Evolutionary conservation across 495 filamentous ascomycete genomes (phyloP).

Genomic region (Daldinia childiae): DNA sequence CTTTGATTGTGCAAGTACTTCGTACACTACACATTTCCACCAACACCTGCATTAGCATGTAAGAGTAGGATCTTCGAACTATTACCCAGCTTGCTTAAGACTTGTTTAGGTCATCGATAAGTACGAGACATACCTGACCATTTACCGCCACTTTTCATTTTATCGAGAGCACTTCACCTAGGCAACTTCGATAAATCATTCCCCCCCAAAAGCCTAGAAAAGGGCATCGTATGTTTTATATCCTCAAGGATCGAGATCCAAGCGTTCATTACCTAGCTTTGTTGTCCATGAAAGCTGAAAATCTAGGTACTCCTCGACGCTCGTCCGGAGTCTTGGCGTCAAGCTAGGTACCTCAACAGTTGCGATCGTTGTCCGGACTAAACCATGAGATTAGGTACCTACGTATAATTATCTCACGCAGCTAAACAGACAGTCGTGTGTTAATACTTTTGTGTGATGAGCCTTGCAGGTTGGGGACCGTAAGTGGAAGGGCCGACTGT

Average conservation of each 20-base stretch:
- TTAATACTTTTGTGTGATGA: neutral
- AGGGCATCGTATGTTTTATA: neutral
- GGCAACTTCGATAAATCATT: neutral
- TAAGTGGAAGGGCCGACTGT: neutral
- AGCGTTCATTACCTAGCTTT: neutral
- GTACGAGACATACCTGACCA: constrained; percentile 8
- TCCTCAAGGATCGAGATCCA: neutral
- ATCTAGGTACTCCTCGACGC: no score
- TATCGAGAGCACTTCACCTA: neutral
- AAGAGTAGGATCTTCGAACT: neutral
- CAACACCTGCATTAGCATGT: neutral
- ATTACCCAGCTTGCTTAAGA: neutral
- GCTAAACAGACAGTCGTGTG: neutral
- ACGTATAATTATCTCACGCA: neutral
- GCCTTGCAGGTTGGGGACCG: neutral
- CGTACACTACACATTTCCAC: neutral
- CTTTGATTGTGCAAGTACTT: neutral
- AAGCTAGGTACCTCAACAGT: neutral
- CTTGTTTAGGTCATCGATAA: neutral
- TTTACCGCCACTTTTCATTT: constrained; percentile 11
- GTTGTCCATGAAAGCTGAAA: neutral
- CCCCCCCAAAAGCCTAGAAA: neutral
- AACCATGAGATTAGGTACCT: neutral
- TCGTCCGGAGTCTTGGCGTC: constrained; percentile 2
- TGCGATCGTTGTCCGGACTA: neutral